Evolutionary conservation across 495 filamentous ascomycete species (phyloP), one percentile per base, ranked within the genome.

Genomic region (Trichoderma erinaceum): DNA sequence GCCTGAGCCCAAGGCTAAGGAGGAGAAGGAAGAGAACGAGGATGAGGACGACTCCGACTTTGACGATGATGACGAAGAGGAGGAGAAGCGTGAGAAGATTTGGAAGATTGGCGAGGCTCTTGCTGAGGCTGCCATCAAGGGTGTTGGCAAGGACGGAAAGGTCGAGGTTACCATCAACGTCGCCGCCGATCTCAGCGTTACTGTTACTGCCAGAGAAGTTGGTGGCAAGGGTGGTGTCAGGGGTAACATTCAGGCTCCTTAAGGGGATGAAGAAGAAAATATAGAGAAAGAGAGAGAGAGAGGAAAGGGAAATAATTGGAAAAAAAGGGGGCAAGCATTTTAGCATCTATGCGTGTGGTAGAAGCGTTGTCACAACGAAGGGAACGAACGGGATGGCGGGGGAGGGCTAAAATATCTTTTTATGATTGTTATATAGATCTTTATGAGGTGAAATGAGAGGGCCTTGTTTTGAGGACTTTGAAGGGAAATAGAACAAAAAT

Each of bases 81-180:
- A 92, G 74, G 95, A 97, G 78, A 84, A 86, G 71, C 84, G 92
- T 69, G 91, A 95, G 79, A 90, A 93, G 82, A 84, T 94, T n/a
- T 97, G 92, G 90, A 96, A 94, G 81, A 86, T 92, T 41, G 90
- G 90, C 68, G 87, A 82, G 68, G 83, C 91, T 65, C 86, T 99
- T 64, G 93, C 92, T 63, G 95, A 99, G 82, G 90, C 91, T 13
- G 90, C 88, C 41, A 77, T 98, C 73, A 89, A 84, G 78, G 90
- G 83, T 68, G 86, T 93, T 67, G 92, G 91, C 86, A 93, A 93
- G 82, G 91, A 91, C 46, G 84, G 85, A 70, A 97, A 95, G 82
- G 88, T 98, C 70, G 95, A 98, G 84, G 87, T 98, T 63, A 94
- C 90, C 75, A 84, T 99, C 69, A 93, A 92, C 72, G 90, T 97